These are phyloP conservation scores for Lotmaria passim DNA, from an alignment of 208 protist species.

Conservation along the genomic window DNA sequence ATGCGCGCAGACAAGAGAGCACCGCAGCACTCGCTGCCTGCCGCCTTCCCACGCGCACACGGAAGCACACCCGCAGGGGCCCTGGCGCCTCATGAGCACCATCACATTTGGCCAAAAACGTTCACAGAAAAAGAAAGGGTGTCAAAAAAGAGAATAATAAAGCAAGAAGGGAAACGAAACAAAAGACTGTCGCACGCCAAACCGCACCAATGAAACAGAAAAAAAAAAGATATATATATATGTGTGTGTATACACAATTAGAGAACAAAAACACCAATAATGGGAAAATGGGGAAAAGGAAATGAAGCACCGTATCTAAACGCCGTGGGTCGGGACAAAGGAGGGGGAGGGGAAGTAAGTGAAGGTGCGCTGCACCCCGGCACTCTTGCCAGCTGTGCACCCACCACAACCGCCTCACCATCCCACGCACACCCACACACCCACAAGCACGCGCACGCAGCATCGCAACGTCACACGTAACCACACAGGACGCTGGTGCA, in stretches of 20 bases:
- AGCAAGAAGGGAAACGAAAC: neutral
- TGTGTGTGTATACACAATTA: neutral
- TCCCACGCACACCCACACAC: neutral
- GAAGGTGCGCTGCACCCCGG: neutral
- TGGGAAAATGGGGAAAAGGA: no score
- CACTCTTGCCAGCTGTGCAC: no score
- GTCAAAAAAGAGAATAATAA: neutral
- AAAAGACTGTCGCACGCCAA: neutral
- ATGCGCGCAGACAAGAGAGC: neutral
- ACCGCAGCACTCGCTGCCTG: no score
- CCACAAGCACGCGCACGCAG: neutral
- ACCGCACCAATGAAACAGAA: neutral
- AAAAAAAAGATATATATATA: constrained; percentile 1
- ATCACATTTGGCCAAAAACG: no score
- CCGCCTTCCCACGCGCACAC: neutral
- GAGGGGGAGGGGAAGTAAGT: no score
- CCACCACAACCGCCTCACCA: no score
- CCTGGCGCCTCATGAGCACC: neutral
- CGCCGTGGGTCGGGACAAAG: no score
- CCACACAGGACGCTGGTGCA: no score
- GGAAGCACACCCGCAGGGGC: neutral
- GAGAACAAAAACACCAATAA: no score
- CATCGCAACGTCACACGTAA: no score
- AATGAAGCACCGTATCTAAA: no score
- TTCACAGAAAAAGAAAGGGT: no score